Evolutionary conservation across 495 filamentous ascomycete species (phyloP), one percentile per base, ranked within the genome.

Genomic region (Talaromyces wortmannii): DNA sequence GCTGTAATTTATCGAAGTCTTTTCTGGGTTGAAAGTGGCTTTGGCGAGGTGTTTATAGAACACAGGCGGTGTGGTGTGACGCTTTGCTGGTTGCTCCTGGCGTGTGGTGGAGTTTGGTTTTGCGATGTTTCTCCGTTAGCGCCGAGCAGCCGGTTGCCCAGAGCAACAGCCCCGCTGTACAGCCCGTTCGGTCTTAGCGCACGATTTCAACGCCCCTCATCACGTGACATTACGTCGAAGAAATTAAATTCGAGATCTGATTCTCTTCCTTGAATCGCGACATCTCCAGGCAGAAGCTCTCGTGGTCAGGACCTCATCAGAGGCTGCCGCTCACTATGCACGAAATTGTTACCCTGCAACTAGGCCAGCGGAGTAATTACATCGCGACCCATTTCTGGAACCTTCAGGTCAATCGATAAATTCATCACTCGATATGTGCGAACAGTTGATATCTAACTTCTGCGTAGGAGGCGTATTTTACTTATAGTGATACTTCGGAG

Each of bases 321-420:
- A 23, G 23, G 23, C 23, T 23, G 23, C 4, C 31, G 5, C 12
- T 47, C 29, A 61, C 32, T 7, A 99, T 99, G 94, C 91, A 95
- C 73, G 94, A 99, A 67, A 91, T 97, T 56, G 78, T 99, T 55
- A 96, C 94, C 2, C 72, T 97, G 45, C 94, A 99, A 73, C 81
- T 97, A 52, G 94, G 94, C 42, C 89, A 96, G 61, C 84, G 86
- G 64, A 88, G 86, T 62, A 99, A 99, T 72, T 95, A 97, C 62
- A 68, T 97, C 30, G 91, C 87, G n/a, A 96, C 90, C 0, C 94
- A 99, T 74, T 97, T 96, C 67, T 99, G 95, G 95, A 99, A 99
- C 62, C 78, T 90, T 30, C 92, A 97, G 76, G 85, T 88, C 74
- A 12, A 16, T 23, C 50, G 59, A 43, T 3, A 44, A 50, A 31